Evolutionary conservation across 2,329 filamentous ascomycete species (phyloP), one percentile per base, ranked within the genome.

Genomic region (Aspergillus felis): DNA sequence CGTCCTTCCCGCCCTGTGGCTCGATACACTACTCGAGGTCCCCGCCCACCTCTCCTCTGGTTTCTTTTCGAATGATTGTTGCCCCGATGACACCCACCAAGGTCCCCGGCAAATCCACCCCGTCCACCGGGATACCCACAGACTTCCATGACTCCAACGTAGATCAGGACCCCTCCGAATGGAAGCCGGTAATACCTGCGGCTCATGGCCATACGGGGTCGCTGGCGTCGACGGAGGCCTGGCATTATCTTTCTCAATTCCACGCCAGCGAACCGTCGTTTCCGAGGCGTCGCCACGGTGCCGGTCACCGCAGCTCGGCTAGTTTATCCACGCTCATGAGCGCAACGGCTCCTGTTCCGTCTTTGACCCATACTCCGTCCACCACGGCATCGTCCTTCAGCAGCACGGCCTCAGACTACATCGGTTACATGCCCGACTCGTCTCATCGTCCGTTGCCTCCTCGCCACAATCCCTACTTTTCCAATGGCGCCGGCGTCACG

Each of bases 141-240:
- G 67, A 74, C 57, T 50, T 68, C 48, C 72, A 77, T 59, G 67
- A 74, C 50, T 64, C 63, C 70, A 74, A 71, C 54, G 67, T 76
- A 62, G 78, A 79, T 78, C 74, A 77, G 59, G 78, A 80, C 67
- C 78, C 78, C 53, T 77, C 76, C 51, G 77, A 80, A 71, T 80
- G 78, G 78, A 79, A 80, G 70, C 78, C 78, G 24, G 73, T 77
- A 67, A 72, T 76, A 77, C 58, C 57, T 38, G 61, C 55, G 56
- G 61, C 64, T 44, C 51, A 57, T 32, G 55, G 55, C 50, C 54
- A 50, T 52, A 51, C 59, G 29, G 61, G 53, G 46, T 58, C 66
- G 7, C 60, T 69, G 55, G 65, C 68, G 7, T 66, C 68, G 25
- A 77, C 72, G 53, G 77, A 79, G 38, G 77, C 78, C 25, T 79